phyloP scores from a whole-genome alignment of 768 basidiomycete species.

The Termitomyces sp. region DNA sequence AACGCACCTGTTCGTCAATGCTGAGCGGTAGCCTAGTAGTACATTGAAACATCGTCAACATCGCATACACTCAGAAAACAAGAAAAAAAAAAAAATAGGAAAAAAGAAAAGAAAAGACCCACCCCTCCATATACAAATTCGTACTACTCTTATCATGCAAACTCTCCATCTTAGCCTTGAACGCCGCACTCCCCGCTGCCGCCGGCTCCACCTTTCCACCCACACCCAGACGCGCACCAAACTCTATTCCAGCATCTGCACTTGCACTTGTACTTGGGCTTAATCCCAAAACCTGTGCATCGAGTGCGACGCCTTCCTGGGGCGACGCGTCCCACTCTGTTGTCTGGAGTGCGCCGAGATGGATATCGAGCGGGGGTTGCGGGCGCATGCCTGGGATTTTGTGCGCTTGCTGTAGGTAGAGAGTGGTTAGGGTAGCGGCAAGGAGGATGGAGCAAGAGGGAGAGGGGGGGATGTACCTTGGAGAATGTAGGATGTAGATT shows the following conservation, averaged over 20 bases:
- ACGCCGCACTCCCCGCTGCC: conserved; percentile 33
- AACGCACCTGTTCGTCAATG: conserved; percentile 57
- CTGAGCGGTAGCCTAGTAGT: conserved; percentile 53
- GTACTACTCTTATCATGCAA: conserved; percentile 62
- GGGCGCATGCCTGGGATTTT: conserved; percentile 68
- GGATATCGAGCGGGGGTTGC: conserved; percentile 1
- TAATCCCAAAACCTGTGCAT: too few species aligned
- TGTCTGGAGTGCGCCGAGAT: neutral
- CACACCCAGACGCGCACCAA: too few species aligned
- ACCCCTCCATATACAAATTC: conserved; percentile 81
- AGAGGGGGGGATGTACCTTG: conserved; percentile 43
- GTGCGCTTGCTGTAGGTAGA: conserved; percentile 48
- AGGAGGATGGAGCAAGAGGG: neutral
- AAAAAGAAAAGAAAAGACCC: conserved; percentile 1
- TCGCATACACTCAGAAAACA: too few species aligned
- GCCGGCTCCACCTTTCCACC: too few species aligned
- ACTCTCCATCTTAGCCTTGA: conserved; percentile 79
- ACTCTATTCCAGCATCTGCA: too few species aligned
- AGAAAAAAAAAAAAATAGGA: too few species aligned
- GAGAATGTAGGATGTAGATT: conserved; percentile 86
- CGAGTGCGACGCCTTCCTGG: neutral
- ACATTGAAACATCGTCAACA: too few species aligned
- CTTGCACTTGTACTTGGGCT: too few species aligned
- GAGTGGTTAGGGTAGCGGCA: neutral
- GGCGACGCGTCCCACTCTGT: neutral